phyloP scores from a whole-genome alignment of 345 rosid species.

The Hevea brasiliensis region DNA sequence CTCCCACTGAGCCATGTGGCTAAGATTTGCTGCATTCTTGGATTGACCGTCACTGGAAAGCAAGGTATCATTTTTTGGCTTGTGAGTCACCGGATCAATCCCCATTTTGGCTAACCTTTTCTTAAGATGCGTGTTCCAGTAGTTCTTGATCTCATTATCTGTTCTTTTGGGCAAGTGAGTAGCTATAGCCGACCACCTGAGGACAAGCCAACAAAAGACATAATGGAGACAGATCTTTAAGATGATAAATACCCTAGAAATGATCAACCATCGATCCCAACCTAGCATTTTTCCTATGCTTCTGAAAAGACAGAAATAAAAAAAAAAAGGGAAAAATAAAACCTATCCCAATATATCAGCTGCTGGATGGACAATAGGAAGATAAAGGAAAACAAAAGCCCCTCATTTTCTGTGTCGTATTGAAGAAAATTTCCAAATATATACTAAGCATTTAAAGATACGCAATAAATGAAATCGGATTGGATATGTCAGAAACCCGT shows the following conservation, averaged over 20 bases:
- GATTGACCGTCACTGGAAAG: constrained; percentile 23
- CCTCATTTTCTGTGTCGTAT: constrained; percentile 1
- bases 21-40: constrained; percentile 33
- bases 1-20: constrained; percentile 53
- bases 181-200: constrained; percentile 36
- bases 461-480: constrained; percentile 9
- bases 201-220: constrained; percentile 17
- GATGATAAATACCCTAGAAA: background rate
- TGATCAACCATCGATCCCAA: constrained; percentile 6
- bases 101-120: constrained; percentile 37
- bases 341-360: background rate
- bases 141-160: constrained; percentile 33
- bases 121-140: constrained; percentile 36
- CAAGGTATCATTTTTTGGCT: constrained; percentile 27
- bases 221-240: constrained; percentile 17
- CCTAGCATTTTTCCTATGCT: constrained; percentile 19
- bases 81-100: constrained; percentile 35
- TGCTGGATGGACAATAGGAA: constrained; percentile 1
- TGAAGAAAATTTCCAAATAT: background rate
- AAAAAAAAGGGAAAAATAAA: no score
- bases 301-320: background rate
- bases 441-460: background rate
- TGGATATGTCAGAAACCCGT: constrained; percentile 5
- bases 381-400: background rate
- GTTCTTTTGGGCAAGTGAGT: constrained; percentile 33